Evolutionary conservation across 202 grass and related monocot genomes (phyloP).

Genomic region (Bolboschoenoplectus hybrid): DNA sequence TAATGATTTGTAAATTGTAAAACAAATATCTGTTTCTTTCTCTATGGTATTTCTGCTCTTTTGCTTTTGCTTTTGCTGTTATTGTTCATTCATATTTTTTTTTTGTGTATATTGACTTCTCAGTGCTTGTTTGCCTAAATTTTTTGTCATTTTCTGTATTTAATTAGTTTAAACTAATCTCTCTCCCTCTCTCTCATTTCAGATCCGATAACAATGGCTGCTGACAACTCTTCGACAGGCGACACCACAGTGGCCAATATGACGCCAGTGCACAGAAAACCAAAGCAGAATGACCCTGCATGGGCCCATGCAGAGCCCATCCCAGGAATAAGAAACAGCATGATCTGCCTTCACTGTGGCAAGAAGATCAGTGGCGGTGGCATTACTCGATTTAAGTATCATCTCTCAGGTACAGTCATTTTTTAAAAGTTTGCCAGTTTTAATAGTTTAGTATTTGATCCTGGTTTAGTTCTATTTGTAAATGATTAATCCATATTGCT

Average conservation of each 20-base stretch:
- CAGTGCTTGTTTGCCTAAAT: neutral
- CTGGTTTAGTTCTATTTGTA: neutral
- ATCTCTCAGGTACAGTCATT: conserved; percentile 53
- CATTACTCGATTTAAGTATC: conserved; percentile 73
- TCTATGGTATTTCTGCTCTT: neutral
- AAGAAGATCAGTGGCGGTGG: conserved; percentile 63
- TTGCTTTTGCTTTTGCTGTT: neutral
- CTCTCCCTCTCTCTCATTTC: neutral
- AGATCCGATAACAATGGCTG: conserved; percentile 22
- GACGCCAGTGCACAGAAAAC: conserved; percentile 33
- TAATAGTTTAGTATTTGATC: neutral
- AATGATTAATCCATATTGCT: neutral
- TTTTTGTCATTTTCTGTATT: neutral
- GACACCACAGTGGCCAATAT: conserved; percentile 31
- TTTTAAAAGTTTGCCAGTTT: neutral
- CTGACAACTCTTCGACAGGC: conserved; percentile 34
- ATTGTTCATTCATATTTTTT: neutral
- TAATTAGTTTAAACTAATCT: conserved; percentile 6
- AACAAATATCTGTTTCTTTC: neutral
- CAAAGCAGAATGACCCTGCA: conserved; percentile 54
- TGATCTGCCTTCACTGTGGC: conserved; percentile 63
- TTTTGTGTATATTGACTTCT: neutral
- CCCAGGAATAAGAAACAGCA: conserved; percentile 42
- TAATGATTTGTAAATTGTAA: neutral
- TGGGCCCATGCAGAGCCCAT: conserved; percentile 61